These are phyloP conservation scores for Alternaria ventricosa DNA, from an alignment of 2,329 filamentous ascomycete species.

Conservation along the genomic window DNA sequence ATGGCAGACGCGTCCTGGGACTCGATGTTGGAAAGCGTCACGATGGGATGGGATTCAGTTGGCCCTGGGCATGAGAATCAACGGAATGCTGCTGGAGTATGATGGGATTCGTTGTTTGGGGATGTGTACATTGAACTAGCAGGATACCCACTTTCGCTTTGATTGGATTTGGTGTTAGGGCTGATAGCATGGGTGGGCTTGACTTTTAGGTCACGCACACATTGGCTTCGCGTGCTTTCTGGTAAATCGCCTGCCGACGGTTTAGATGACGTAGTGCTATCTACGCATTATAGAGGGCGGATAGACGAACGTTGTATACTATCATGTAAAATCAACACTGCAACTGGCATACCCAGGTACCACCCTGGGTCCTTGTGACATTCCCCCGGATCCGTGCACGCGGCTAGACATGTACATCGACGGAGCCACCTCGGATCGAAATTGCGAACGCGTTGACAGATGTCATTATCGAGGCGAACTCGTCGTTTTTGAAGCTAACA, in stretches of 20 bases:
- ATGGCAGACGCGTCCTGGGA: constrained; percentile 46
- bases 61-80: constrained; percentile 18
- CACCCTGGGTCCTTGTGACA: neutral
- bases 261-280: neutral
- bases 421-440: constrained; percentile 1
- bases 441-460: constrained; percentile 2
- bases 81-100: constrained; percentile 4
- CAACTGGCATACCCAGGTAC: neutral
- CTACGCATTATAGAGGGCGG: neutral
- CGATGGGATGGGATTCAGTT: constrained; percentile 41
- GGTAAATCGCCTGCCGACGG: neutral
- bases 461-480: neutral
- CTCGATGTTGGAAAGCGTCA: constrained; percentile 46
- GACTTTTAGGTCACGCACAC: neutral
- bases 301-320: neutral
- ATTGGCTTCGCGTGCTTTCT: neutral
- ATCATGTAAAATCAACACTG: neutral
- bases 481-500: neutral
- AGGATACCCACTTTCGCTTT: constrained; percentile 31
- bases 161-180: neutral
- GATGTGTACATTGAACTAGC: neutral
- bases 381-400: neutral
- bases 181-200: neutral
- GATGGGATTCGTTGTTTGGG: neutral
- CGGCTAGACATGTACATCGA: neutral